Evolutionary conservation across 2,329 filamentous ascomycete genomes (phyloP).

Genomic region (Fonsecaea pedrosoi): DNA sequence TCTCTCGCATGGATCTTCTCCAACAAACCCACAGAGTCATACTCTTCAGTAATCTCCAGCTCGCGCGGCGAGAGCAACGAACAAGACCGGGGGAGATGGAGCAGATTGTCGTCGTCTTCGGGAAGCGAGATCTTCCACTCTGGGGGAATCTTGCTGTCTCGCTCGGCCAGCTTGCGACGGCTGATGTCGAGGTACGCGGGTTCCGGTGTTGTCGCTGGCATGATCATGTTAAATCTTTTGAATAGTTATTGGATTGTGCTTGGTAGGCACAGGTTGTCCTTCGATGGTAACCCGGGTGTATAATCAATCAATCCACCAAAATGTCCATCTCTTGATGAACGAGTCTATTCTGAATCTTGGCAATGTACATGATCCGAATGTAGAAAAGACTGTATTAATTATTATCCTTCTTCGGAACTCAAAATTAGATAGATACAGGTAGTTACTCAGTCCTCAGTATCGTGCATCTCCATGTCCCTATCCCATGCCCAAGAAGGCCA

Average conservation of each 20-base stretch:
- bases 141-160: conserved; percentile 1
- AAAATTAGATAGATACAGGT: too few species aligned
- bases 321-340: too few species aligned
- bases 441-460: too few species aligned
- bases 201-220: not conserved
- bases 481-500: too few species aligned
- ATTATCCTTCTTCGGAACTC: too few species aligned
- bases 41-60: conserved; percentile 56
- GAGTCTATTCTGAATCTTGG: too few species aligned
- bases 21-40: conserved; percentile 28
- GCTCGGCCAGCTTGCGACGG: not conserved
- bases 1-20: not conserved
- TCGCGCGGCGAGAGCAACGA: conserved; percentile 41
- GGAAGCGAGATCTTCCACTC: conserved; percentile 1
- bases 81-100: not conserved
- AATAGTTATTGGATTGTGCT: not conserved
- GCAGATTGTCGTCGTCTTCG: not conserved
- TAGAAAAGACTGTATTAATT: too few species aligned
- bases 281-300: too few species aligned
- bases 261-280: not conserved
- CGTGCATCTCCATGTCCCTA: too few species aligned
- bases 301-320: too few species aligned
- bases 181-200: not conserved
- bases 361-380: too few species aligned
- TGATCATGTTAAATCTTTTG: not conserved